phyloP scores from a whole-genome alignment of 495 filamentous ascomycete genomes.

The Cercophora samala region DNA sequence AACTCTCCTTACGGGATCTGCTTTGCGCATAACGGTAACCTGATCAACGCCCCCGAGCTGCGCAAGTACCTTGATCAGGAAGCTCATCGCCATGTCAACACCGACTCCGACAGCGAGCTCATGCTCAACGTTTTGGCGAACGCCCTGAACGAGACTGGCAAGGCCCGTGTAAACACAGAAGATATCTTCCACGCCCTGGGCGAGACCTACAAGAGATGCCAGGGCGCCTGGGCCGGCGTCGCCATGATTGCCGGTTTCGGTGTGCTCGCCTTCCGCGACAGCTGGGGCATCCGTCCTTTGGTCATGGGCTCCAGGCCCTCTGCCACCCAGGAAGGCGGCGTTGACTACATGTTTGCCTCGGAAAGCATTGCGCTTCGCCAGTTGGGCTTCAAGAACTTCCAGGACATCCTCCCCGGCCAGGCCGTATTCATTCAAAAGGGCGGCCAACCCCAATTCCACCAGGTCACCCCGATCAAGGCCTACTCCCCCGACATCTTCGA shows the following conservation, averaged over 20 bases:
- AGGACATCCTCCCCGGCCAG: constrained; percentile 84
- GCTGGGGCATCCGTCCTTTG: constrained; percentile 86
- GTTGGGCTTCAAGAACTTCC: constrained; percentile 76
- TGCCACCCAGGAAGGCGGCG: constrained; percentile 57
- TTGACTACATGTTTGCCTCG: constrained; percentile 96
- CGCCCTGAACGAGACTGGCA: constrained; percentile 92
- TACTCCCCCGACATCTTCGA: constrained; percentile 97
- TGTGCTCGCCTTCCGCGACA: constrained; percentile 80
- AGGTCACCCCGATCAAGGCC: constrained; percentile 65
- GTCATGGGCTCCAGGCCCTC: constrained; percentile 74
- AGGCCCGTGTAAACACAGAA: constrained; percentile 86
- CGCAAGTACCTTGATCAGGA: constrained; percentile 77
- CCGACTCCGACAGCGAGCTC: constrained; percentile 89
- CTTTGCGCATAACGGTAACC: constrained; percentile 71
- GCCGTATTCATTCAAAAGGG: constrained; percentile 93
- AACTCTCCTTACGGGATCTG: constrained; percentile 82
- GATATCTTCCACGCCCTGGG: constrained; percentile 79
- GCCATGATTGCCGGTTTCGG: constrained; percentile 95
- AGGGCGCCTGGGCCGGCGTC: constrained; percentile 72
- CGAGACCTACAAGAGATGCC: constrained; percentile 71
- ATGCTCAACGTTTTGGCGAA: constrained; percentile 95
- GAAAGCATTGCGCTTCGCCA: constrained; percentile 90
- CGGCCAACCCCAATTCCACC: constrained; percentile 66
- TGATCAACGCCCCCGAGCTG: constrained; percentile 86
- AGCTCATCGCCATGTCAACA: constrained; percentile 94